Evolutionary conservation across 2,329 filamentous ascomycete genomes (phyloP), one percentile per base, ranked within the genome.

Genomic region (Aspergillus terreus): DNA sequence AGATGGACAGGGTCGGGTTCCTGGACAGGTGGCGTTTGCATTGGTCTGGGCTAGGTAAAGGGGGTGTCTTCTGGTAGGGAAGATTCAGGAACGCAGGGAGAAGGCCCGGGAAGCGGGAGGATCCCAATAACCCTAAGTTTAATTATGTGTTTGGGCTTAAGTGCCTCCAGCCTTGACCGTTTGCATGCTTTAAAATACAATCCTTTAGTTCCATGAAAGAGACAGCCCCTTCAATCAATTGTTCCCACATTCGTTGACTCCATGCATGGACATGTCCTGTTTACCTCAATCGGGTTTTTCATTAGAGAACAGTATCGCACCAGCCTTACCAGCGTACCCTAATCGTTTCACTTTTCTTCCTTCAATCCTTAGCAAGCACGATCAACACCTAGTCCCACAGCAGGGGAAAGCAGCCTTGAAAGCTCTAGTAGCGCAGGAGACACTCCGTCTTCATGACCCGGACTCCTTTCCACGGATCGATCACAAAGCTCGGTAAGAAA

Each of bases 391-490:
- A n/a, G 11, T n/a, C 11, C 33, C 33, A 42, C 6, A 42, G n/a
- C 40, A 42, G 42, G 9, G 42, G 17, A 17, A 33, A 12, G 2
- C 25, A 38, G 38, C 21, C 27, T 21, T 30, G 12, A 4, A 47
- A 50, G 35, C 10, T 50, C 51, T 45, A 57, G 25, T 46, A 60
- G 6, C 44, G 46, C 9, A 10, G 15, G 35, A 38, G 41, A 40
- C 45, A 49, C 10, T 33, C 30, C 6, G 42, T 53, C 30, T 46
- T 49, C 12, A 55, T 25, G 25, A 47, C 35, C 32, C 47, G 47
- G 27, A 63, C 12, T 19, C 23, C 53, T 14, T 49, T 57, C 60
- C 59, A 63, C 9, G 60, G 60, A 50, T 61, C 51, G 15, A 53
- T 52, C 9, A 63, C 40, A 42, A 63, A 63, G 36, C 49, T 55